These are phyloP conservation scores for Penicillium malachiteum DNA, from an alignment of 495 filamentous ascomycete genomes.

Conservation along the genomic window DNA sequence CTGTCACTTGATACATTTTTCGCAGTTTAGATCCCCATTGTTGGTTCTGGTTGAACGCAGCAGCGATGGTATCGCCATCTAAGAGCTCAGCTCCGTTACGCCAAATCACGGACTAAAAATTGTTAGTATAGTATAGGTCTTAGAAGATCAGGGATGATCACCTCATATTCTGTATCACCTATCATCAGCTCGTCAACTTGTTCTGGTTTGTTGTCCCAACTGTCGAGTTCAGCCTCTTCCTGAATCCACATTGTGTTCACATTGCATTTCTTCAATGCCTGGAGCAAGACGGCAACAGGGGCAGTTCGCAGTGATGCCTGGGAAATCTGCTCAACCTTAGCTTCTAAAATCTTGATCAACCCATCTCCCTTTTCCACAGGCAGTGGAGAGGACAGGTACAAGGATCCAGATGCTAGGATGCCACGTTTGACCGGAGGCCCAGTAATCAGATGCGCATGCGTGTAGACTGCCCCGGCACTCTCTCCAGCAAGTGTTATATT, in stretches of 20 bases:
- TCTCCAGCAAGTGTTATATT: conserved; percentile 41
- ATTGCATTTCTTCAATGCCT: conserved; percentile 34
- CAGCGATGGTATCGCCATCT: conserved; percentile 28
- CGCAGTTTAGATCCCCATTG: conserved; percentile 33
- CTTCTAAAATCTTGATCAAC: conserved; percentile 28
- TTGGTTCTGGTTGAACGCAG: conserved; percentile 30
- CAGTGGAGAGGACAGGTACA: conserved; percentile 37
- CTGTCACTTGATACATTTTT: conserved; percentile 37
- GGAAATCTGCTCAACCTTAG: conserved; percentile 30
- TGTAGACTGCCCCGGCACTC: conserved; percentile 41
- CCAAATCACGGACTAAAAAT: conserved; percentile 39
- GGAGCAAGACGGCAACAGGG: conserved; percentile 25
- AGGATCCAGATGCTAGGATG: conserved; percentile 35
- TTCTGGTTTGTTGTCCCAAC: conserved; percentile 34
- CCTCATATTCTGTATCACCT: conserved; percentile 42
- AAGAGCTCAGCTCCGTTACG: conserved; percentile 38
- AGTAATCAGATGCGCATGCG: conserved; percentile 39
- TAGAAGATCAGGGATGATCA: conserved; percentile 16
- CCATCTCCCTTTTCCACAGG: conserved; percentile 30
- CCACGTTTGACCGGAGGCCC: conserved; percentile 38
- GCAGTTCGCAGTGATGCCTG: conserved; percentile 29
- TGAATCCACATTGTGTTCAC: conserved; percentile 43
- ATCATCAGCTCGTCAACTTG: conserved; percentile 42
- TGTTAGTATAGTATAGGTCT: neutral
- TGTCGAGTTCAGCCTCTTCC: conserved; percentile 30